Evolutionary conservation across 331 rosid genomes (phyloP).

Genomic region (Arachis monticola): DNA sequence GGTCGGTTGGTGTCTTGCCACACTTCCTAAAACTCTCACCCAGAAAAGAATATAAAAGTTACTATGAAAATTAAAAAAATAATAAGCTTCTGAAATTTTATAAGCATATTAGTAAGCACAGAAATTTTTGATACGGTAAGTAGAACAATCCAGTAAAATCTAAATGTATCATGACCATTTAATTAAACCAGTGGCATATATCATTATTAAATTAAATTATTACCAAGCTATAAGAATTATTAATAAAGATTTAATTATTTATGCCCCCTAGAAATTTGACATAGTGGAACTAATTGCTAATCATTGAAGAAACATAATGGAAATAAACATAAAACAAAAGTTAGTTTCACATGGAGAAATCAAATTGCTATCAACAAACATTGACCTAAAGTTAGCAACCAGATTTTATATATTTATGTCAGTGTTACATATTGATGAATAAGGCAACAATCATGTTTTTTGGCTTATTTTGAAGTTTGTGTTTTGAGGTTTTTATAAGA

Average conservation of each 20-base stretch:
- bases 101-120: constrained; percentile 25
- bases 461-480: constrained; percentile 17
- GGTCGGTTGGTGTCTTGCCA: constrained; percentile 64
- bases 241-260: constrained; percentile 30
- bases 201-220: constrained; percentile 18
- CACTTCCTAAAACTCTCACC: constrained; percentile 43
- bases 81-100: constrained; percentile 38
- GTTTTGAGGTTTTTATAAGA: constrained; percentile 9
- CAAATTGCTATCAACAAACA: constrained; percentile 15
- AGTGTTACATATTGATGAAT: constrained; percentile 19
- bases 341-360: neutral
- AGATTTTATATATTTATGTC: neutral
- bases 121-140: constrained; percentile 29
- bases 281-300: constrained; percentile 25
- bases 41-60: constrained; percentile 32
- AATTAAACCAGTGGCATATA: constrained; percentile 25
- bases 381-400: constrained; percentile 9
- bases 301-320: constrained; percentile 17
- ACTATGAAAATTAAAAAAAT: constrained; percentile 8
- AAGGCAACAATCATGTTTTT: neutral
- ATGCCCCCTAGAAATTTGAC: constrained; percentile 15
- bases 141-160: constrained; percentile 32
- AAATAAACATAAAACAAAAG: constrained; percentile 23
- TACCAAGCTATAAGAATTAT: constrained; percentile 24
- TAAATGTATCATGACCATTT: constrained; percentile 22